Percentiles rank a stretch among this genome's conserved stretches.
These are phyloP conservation scores for Pythium insidiosum DNA, from an alignment of 352 stramenopile genomes.

Conservation along the genomic window DNA sequence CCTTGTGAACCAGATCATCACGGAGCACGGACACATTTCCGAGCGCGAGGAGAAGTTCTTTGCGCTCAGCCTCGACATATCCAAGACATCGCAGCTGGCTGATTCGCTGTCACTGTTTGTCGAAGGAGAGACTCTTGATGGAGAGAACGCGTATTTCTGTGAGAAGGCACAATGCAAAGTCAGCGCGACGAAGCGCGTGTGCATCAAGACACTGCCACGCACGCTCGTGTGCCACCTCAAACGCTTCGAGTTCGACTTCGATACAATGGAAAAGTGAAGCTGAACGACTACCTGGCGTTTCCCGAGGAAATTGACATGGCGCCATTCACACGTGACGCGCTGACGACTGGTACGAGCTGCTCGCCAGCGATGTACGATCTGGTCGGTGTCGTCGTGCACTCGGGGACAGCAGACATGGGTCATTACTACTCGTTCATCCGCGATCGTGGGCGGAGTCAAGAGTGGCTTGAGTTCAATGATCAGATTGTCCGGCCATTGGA, in stretches of 20 bases:
- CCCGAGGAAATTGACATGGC: constrained; percentile 86
- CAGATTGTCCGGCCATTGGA: constrained; percentile 82
- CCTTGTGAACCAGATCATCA: constrained; percentile 81
- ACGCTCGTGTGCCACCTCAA: constrained; percentile 82
- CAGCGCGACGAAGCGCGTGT: constrained; percentile 74
- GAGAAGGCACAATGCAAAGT: constrained; percentile 64
- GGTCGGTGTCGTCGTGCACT: constrained; percentile 89
- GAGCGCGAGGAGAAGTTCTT: constrained; percentile 84
- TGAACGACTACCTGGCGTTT: constrained; percentile 82
- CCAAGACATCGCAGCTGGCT: constrained; percentile 50
- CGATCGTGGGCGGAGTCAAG: constrained; percentile 29
- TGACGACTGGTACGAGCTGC: constrained; percentile 1
- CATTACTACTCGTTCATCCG: constrained; percentile 95
- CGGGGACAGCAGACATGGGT: constrained; percentile 85
- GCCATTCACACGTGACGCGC: constrained; percentile 80
- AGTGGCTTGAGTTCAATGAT: constrained; percentile 93
- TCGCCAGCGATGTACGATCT: constrained; percentile 75
- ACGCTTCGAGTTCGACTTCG: constrained; percentile 87
- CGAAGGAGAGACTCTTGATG: constrained; percentile 60
- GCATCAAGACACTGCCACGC: constrained; percentile 66
- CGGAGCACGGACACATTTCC: constrained; percentile 62
- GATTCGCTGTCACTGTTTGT: constrained; percentile 68
- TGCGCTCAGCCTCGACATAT: constrained; percentile 70
- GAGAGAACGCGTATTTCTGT: constrained; percentile 77
- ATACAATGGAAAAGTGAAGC: constrained; percentile 87